Percentiles rank a stretch among this genome's conserved stretches.
Conservation (phyloP, 148 eudicot genomes). For the Linanthus parryae region DNA sequence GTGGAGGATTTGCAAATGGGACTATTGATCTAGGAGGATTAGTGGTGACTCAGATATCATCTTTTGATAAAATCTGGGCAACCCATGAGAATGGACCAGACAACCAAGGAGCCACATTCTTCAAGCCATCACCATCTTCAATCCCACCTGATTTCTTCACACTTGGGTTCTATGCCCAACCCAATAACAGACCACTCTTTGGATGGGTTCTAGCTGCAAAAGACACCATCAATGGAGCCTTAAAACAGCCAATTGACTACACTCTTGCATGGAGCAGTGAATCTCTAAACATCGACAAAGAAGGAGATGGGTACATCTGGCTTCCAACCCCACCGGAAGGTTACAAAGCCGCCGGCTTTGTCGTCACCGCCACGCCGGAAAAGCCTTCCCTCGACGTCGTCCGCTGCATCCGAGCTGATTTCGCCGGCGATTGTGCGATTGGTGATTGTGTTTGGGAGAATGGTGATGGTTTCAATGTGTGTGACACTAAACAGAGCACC, state of each 20-base stretch:
- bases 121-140: slow-evolving; percentile 17
- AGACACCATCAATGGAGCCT: slow-evolving; percentile 8
- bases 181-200: slow-evolving; percentile 19
- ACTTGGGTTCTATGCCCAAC: slow-evolving; percentile 22
- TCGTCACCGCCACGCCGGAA: slow-evolving; percentile 15
- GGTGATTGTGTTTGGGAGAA: slow-evolving; percentile 22
- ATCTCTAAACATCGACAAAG: slow-evolving; percentile 14
- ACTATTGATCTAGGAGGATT: slow-evolving; percentile 28
- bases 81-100: slow-evolving; percentile 18
- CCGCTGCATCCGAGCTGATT: slow-evolving; percentile 18
- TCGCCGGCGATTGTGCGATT: slow-evolving; percentile 12
- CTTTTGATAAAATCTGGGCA: slow-evolving; percentile 23
- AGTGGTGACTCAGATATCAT: slow-evolving; percentile 17
- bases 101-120: slow-evolving; percentile 23
- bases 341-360: slow-evolving; percentile 20
- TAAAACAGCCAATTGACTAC: slow-evolving; percentile 22
- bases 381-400: slow-evolving; percentile 23
- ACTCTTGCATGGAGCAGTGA: slow-evolving; percentile 19
- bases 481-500: slow-evolving; percentile 6
- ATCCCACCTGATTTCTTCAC: slow-evolving; percentile 19
- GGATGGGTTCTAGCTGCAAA: slow-evolving; percentile 24
- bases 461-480: slow-evolving; percentile 10
- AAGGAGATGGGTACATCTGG: slow-evolving; percentile 25
- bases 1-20: slow-evolving; percentile 25
- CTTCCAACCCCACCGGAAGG: slow-evolving; percentile 27